These are phyloP conservation scores for Eucalyptus cloeziana DNA, from an alignment of 345 rosid genomes.

Conservation along the genomic window DNA sequence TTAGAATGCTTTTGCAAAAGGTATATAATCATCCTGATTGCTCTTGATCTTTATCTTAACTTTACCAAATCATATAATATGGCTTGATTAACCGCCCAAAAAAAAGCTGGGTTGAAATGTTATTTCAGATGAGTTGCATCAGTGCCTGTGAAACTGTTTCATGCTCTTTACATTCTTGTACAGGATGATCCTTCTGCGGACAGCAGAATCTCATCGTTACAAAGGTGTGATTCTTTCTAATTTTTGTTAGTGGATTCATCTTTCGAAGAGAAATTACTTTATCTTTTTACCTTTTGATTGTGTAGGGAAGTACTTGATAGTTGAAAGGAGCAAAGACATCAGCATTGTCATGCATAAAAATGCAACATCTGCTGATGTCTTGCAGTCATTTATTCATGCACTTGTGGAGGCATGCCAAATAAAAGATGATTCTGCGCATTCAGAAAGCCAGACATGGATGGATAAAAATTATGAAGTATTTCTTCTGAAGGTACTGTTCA, in stretches of 20 bases:
- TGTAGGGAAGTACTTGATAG: slow-evolving; percentile 57
- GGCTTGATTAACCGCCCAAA: not conserved
- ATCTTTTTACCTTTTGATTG: not conserved
- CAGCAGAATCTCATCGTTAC: slow-evolving; percentile 17
- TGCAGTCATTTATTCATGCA: slow-evolving; percentile 71
- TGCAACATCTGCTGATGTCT: slow-evolving; percentile 42
- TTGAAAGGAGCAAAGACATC: slow-evolving; percentile 35
- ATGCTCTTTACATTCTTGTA: not conserved
- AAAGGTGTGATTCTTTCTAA: slow-evolving; percentile 24
- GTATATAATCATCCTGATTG: not conserved
- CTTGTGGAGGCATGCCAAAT: slow-evolving; percentile 35
- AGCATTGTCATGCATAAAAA: slow-evolving; percentile 50
- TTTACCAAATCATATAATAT: not conserved
- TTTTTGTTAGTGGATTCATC: not conserved
- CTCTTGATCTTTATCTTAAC: not conserved
- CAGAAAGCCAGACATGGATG: slow-evolving; percentile 71
- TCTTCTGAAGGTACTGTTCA: slow-evolving; percentile 42
- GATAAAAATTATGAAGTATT: slow-evolving; percentile 49
- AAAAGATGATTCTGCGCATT: slow-evolving; percentile 1
- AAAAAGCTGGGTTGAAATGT: not conserved
- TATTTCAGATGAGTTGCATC: not conserved
- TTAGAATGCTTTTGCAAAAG: not conserved
- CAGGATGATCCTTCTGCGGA: slow-evolving; percentile 34
- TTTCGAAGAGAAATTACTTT: not conserved
- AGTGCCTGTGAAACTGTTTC: not conserved